Percentiles rank a stretch among this genome's conserved stretches.
phyloP scores from a whole-genome alignment of 495 filamentous ascomycete species.

The Amniculicola lignicola region DNA sequence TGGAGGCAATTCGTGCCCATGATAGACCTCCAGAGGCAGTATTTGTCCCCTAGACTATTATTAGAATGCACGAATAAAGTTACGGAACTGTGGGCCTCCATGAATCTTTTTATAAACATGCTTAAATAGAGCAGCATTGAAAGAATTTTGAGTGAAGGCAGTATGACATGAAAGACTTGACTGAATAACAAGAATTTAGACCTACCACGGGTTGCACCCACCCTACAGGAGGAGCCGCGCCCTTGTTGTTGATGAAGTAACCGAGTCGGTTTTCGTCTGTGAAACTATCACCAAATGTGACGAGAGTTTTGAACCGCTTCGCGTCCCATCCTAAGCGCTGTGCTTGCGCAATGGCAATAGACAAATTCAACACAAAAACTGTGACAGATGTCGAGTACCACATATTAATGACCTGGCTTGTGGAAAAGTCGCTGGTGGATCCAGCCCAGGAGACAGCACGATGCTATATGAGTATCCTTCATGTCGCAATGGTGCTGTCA shows the following conservation, averaged over 20 bases:
- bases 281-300: slow-evolving; percentile 71
- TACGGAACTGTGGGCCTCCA: too few relatives aligned
- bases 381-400: slow-evolving; percentile 1
- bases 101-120: too few relatives aligned
- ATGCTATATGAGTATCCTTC: slow-evolving; percentile 11
- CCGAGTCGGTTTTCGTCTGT: slow-evolving; percentile 64
- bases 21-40: slow-evolving; percentile 61
- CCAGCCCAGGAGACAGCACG: slow-evolving; percentile 1
- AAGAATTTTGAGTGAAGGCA: too few relatives aligned
- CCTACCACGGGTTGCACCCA: slow-evolving; percentile 47
- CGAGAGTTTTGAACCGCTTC: slow-evolving; percentile 49
- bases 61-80: too few relatives aligned
- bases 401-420: slow-evolving; percentile 21
- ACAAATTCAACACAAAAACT: slow-evolving; percentile 21
- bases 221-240: slow-evolving; percentile 60
- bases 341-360: slow-evolving; percentile 11
- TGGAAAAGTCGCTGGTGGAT: slow-evolving; percentile 10
- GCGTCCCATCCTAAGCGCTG: slow-evolving; percentile 36
- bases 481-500: not conserved
- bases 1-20: slow-evolving; percentile 63
- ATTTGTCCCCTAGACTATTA: slow-evolving; percentile 37
- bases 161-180: too few relatives aligned
- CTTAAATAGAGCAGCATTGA: too few relatives aligned
- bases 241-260: slow-evolving; percentile 59
- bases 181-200: too few relatives aligned